These are phyloP conservation scores for Calycina marina DNA, from an alignment of 2,329 filamentous ascomycete species.

Conservation along the genomic window DNA sequence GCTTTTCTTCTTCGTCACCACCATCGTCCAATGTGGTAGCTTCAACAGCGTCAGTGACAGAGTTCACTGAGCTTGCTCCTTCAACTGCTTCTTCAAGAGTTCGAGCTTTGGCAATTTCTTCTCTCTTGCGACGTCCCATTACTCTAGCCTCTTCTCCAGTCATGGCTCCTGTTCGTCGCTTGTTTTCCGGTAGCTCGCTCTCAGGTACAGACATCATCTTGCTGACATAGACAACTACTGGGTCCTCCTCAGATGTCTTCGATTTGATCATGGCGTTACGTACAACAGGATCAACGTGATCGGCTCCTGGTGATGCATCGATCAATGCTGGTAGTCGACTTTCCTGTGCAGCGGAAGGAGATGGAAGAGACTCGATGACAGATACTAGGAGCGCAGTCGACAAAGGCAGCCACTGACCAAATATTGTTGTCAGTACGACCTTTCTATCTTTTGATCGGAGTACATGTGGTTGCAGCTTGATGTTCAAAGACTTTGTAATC, in stretches of 20 bases:
- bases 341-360: constrained; percentile 66
- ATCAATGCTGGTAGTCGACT: constrained; percentile 68
- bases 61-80: constrained; percentile 24
- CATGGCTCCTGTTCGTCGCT: constrained; percentile 53
- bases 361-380: constrained; percentile 82
- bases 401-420: constrained; percentile 79
- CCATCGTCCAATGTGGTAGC: constrained; percentile 43
- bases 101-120: constrained; percentile 71
- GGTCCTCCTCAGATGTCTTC: constrained; percentile 52
- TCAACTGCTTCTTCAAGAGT: constrained; percentile 26
- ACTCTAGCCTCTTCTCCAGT: constrained; percentile 85
- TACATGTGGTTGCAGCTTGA: constrained; percentile 74
- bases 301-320: constrained; percentile 62
- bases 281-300: constrained; percentile 52
- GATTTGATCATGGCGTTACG: constrained; percentile 75
- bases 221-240: constrained; percentile 87
- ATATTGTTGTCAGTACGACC: constrained; percentile 72
- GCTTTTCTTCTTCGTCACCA: constrained; percentile 35
- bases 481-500: constrained; percentile 79
- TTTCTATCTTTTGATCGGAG: constrained; percentile 71
- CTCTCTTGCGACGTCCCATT: constrained; percentile 73
- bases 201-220: constrained; percentile 96
- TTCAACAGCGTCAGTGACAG: constrained; percentile 42
- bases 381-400: constrained; percentile 89
- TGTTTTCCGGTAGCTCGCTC: constrained; percentile 82